Base-by-base conservation (phyloP, 805 yeast species). In the Ogataea methylovora region DNA sequence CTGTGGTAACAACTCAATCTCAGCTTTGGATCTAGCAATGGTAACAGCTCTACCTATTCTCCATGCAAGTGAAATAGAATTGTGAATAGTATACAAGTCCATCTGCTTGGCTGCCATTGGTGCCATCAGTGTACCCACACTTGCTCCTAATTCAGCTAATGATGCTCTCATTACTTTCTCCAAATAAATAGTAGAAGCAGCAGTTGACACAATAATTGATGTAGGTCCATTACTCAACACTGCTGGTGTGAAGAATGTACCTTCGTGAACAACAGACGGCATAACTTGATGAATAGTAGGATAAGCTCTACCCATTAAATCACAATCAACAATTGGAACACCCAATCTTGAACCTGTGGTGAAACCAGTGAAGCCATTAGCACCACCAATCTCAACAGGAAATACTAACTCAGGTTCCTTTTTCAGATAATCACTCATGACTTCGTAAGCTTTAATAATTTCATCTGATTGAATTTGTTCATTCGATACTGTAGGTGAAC, bases 141-240 rank as follows among this genome's bases (percentile, higher is more conserved):
- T n/a, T 48, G 50, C 63, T 63, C 55, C 11, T 18, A 66, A 41
- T 42, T 67, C 69, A 18, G 68, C 46, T 31, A 67, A 46, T 2
- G 69, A 46, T 5, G 70, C 69, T 34, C 72, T 46, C 48, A 65
- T 27, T 58, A 49, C 28, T 54, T 61, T 42, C 67, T 72, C 15
- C 63, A 44, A 24, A 47, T 39, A 14, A 58, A 92, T 92, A 13
- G 97, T 98, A 29, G 76, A 74, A n/a, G n/a, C n/a, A n/a, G n/a
- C n/a, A n/a, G 67, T 60, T 8, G 59, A 48, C 19, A 56, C 54
- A 13, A 56, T 61, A 27, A 52, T 50, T 6, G 58, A n/a, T n/a
- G n/a, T n/a, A n/a, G n/a, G n/a, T 27, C 72, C 71, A 44, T 58
- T 52, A 22, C 53, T 44, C 31, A 54, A 45, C 15, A 49, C 48